Evolutionary conservation across 805 yeast genomes (phyloP), one percentile per base, ranked within the genome.

Genomic region (Zygotorulaspora sp.): DNA sequence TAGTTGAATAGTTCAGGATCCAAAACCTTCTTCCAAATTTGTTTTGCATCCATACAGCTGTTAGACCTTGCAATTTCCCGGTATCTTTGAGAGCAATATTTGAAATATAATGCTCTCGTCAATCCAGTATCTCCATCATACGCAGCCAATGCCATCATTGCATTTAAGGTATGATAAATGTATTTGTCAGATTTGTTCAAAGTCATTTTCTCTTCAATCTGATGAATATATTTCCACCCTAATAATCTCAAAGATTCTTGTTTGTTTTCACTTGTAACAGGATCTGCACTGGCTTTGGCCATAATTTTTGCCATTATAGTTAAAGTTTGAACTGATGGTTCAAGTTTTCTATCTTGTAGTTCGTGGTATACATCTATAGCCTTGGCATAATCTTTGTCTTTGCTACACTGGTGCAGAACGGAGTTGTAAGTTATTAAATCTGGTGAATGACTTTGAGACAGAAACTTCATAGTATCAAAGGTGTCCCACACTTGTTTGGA

Each of bases 401-500:
- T 73, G 3, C 80, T 75, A 45, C 83, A 78, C 6, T 85, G 67
- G 8, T 78, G 70, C 9, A 90, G 74, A 68, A 88, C 75, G 5
- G 83, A 74, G 41, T 80, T 78, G 58, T 88, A 92, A 1, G 88
- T 75, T 12, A 63, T 61, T 0, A 75, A 52, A 32, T 78, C 83
- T 0, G 97, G 96, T 34, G 75, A 71, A 11, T 88, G 77, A 18
- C 67, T 65, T 4, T 67, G 53, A 1, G 92, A 77, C 48, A 82
- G 58, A 57, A 85, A 90, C 55, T 87, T 90, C 88, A 92, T 78
- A 44, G 86, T 77, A 47, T 82, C 87, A 61, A 92, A 92, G 2
- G 84, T 66, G 30, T 78, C 78, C 39, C 74, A 72, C 0, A 95
- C 95, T 44, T 81, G 78, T 17, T 47, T 38, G 9, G 36, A 25